A percentile compares a stretch with the other conserved stretches of the same genome.
phyloP scores from a whole-genome alignment of 305 asterid species.

The Solanum hybrid region DNA sequence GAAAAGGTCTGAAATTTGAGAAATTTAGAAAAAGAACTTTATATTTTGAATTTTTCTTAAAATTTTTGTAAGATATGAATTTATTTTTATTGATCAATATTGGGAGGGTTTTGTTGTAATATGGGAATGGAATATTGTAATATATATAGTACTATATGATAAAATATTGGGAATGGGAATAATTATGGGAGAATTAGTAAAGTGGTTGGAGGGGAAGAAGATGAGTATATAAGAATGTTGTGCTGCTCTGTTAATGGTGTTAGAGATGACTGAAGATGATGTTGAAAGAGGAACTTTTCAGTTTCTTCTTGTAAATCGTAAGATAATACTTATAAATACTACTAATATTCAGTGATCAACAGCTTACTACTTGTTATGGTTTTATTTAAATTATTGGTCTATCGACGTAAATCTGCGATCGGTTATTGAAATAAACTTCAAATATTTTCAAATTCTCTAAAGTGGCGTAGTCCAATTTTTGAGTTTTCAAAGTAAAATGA shows the following conservation, averaged over 20 bases:
- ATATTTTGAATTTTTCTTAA: neutral
- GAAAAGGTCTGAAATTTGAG: conserved; percentile 6
- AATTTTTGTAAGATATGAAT: neutral
- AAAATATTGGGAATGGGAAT: neutral
- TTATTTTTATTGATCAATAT: neutral
- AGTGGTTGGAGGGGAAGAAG: neutral
- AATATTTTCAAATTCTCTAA: too few species aligned
- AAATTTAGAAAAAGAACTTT: neutral
- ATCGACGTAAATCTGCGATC: too few species aligned
- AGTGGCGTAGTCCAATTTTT: too few species aligned
- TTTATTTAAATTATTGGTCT: neutral
- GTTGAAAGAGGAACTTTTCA: neutral
- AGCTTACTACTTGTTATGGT: neutral
- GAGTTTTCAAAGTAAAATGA: too few species aligned
- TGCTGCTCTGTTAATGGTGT: neutral
- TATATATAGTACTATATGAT: neutral
- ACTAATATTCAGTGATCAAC: neutral
- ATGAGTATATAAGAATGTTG: neutral
- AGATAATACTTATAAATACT: neutral
- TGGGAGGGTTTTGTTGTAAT: neutral
- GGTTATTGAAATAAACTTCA: neutral
- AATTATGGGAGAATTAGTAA: neutral
- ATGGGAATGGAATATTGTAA: neutral
- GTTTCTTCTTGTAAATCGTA: neutral
- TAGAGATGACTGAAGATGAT: neutral